Percentiles rank a stretch among this genome's conserved stretches.
Evolutionary conservation across 139 green algal genomes (phyloP).

Genomic region (Medakamo hakoo): DNA sequence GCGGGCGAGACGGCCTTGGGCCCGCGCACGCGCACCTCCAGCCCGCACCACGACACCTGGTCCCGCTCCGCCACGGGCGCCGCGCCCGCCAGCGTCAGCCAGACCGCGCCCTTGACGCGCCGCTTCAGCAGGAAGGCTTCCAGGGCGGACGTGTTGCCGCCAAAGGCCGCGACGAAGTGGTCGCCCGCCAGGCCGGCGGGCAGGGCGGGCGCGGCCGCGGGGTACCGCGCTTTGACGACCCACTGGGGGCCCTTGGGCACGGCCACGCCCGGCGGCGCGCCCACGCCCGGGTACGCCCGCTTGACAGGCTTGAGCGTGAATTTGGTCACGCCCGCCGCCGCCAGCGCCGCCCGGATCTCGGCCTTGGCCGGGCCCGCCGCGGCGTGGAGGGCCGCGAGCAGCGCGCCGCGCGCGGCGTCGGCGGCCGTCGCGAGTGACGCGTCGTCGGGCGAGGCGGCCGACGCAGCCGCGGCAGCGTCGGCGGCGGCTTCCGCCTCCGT

Average conservation of each 20-base stretch:
- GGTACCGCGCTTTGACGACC: slow-evolving; percentile 78
- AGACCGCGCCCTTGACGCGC: slow-evolving; percentile 75
- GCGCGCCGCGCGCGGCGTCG: neutral
- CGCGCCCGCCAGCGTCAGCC: slow-evolving; percentile 49
- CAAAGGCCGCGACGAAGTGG: slow-evolving; percentile 54
- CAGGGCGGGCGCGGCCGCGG: slow-evolving; percentile 38
- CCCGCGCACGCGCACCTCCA: slow-evolving; percentile 57
- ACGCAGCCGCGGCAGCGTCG: too few species aligned
- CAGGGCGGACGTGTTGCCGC: slow-evolving; percentile 44
- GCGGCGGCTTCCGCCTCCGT: slow-evolving; percentile 26
- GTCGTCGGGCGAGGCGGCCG: too few species aligned
- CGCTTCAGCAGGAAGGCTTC: slow-evolving; percentile 88
- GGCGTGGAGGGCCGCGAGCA: slow-evolving; percentile 16
- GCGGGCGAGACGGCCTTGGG: slow-evolving; percentile 38
- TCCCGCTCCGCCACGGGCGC: slow-evolving; percentile 11
- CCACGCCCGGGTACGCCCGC: slow-evolving; percentile 53
- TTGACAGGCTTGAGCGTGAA: slow-evolving; percentile 74
- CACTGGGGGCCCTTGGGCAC: slow-evolving; percentile 71
- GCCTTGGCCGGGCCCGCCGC: slow-evolving; percentile 43
- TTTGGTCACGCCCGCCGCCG: slow-evolving; percentile 33
- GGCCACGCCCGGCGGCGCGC: slow-evolving; percentile 1
- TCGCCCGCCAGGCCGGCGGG: slow-evolving; percentile 29
- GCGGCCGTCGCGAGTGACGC: too few species aligned
- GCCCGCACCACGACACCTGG: slow-evolving; percentile 74
- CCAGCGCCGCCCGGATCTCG: slow-evolving; percentile 56